These are phyloP conservation scores for Cryptococcus deneoformans DNA, from an alignment of 1,284 basidiomycete species.

Conservation along the genomic window DNA sequence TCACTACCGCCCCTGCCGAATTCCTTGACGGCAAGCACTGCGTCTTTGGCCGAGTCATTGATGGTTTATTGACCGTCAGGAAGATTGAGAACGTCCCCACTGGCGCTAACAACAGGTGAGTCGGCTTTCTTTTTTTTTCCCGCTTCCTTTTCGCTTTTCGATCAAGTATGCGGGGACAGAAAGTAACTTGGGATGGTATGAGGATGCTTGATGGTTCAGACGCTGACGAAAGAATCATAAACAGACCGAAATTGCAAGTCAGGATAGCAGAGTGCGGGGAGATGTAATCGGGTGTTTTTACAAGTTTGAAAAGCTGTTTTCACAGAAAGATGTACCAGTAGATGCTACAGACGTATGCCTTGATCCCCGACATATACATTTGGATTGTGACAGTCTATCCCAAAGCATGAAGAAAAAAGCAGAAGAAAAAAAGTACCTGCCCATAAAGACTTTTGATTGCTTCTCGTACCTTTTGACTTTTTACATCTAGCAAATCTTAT, in stretches of 20 bases:
- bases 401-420: too few species aligned
- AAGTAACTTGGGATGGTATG: background rate
- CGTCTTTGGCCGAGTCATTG: constrained; percentile 86
- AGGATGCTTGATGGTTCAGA: too few species aligned
- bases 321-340: too few species aligned
- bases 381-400: too few species aligned
- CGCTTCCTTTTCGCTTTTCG: background rate
- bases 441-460: too few species aligned
- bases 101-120: constrained; percentile 54
- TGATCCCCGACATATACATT: too few species aligned
- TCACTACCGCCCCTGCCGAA: constrained; percentile 89
- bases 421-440: too few species aligned
- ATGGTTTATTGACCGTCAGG: constrained; percentile 82
- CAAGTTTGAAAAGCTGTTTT: background rate
- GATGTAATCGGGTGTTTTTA: constrained; percentile 43
- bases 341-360: too few species aligned
- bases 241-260: constrained; percentile 22
- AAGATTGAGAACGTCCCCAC: constrained; percentile 95
- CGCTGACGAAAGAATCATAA: too few species aligned
- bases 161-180: background rate
- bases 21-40: constrained; percentile 95
- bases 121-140: background rate
- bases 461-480: too few species aligned
- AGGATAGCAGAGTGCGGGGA: constrained; percentile 53
- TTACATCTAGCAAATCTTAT: constrained; percentile 1